Evolutionary conservation across 176 grass and related monocot species (phyloP), one percentile per base, ranked within the genome.

Genomic region (Oryza rufipogon): DNA sequence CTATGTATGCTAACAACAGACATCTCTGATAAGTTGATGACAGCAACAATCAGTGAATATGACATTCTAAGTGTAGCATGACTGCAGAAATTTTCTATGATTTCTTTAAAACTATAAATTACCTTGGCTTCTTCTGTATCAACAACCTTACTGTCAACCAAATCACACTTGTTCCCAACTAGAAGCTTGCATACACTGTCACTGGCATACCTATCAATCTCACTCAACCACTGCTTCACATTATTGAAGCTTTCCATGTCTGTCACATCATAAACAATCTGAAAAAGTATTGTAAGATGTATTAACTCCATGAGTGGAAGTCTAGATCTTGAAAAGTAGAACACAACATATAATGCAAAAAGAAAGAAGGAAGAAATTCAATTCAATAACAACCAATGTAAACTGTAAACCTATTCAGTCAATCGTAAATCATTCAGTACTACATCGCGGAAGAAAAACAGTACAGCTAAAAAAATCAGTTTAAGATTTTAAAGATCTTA

Each of bases 181-280:
- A 98, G 92, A 73, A 98, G 92, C 89, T 98, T 98, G 92, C 95
- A 95, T 14, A 98, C 92, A 78, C 44, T 92, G 71, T 98, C 95
- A 88, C 89, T 95, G 41, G 95, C 95, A 90, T 95, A 98, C 86
- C 95, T 90, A 86, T 98, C 95, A 85, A 98, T 93, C 84, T 98
- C 95, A 88, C 74, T 98, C 74, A 98, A 60, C 92, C 91, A 98
- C 46, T 95, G 87, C 84, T 95, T 98, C 64, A 98, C 83, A 82
- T 98, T 98, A 38, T 98, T 90, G 78, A 95, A 98, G 77, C 95
- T 98, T 81, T 95, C 83, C 85, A 88, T 89, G 19, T 95, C 89
- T 75, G 95, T 98, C 76, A 95, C 83, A 2, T 98, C 92, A 91
- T 98, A 98, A 64, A 98, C 89, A 28, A 98, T 93, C 92, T 98